Percentiles rank a stretch among this genome's conserved stretches.
Conservation (phyloP, 371 early-diverging fungal genomes). For the Rhizopus microsporus region DNA sequence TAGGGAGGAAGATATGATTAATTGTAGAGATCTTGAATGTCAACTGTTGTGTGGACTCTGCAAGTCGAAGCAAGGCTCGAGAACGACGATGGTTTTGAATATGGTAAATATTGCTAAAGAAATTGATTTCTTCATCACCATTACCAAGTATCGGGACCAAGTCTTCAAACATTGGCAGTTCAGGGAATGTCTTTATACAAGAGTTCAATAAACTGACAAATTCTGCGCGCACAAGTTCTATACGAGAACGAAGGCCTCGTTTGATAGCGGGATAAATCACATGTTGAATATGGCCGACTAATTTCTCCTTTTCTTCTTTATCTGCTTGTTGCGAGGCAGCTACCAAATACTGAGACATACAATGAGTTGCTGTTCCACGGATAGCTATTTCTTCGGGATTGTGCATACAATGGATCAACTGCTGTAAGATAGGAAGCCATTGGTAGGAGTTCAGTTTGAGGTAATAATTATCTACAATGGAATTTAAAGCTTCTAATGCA, state of each 20-base stretch:
- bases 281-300: constrained; percentile 57
- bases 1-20: constrained; percentile 79
- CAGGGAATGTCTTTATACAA: constrained; percentile 64
- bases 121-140: constrained; percentile 78
- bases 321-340: constrained; percentile 36
- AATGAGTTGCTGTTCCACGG: constrained; percentile 80
- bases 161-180: constrained; percentile 62
- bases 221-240: constrained; percentile 72
- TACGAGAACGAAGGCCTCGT: constrained; percentile 61
- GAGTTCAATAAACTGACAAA: constrained; percentile 66
- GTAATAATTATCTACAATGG: constrained; percentile 70
- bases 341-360: constrained; percentile 66
- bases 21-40: constrained; percentile 58
- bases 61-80: constrained; percentile 79
- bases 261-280: constrained; percentile 79
- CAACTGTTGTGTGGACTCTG: constrained; percentile 50
- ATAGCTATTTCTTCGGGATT: constrained; percentile 87
- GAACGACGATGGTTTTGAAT: constrained; percentile 91
- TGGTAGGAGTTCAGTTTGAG: constrained; percentile 61
- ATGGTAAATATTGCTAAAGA: constrained; percentile 91
- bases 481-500: constrained; percentile 76
- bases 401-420: constrained; percentile 76
- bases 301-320: constrained; percentile 42
- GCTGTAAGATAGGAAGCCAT: constrained; percentile 92
- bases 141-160: constrained; percentile 67